Conservation (phyloP, 148 eudicot species). For the Amaranthus hypochondriacus region DNA sequence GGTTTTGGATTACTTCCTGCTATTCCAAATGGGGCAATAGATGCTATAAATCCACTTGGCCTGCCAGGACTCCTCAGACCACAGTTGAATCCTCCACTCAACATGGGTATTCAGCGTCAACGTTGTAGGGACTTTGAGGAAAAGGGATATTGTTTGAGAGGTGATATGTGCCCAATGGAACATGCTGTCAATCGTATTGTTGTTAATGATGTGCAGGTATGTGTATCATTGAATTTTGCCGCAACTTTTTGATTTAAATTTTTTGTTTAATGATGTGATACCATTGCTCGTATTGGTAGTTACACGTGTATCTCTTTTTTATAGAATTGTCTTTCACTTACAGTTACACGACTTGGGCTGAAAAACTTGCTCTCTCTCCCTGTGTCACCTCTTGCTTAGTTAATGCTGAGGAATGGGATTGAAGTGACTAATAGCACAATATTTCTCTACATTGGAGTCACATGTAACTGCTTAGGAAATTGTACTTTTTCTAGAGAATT, state of each 20-base stretch:
- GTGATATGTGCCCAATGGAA: constrained; percentile 99
- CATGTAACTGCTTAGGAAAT: background rate
- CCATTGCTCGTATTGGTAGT: background rate
- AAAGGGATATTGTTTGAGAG: constrained; percentile 91
- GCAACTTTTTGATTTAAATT: background rate
- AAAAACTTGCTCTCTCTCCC: background rate
- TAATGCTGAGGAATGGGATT: background rate
- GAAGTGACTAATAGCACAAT: background rate
- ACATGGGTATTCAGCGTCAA: constrained; percentile 65
- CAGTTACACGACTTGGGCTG: background rate
- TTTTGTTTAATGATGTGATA: constrained; percentile 3
- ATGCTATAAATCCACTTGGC: constrained; percentile 69
- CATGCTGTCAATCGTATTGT: constrained; percentile 95
- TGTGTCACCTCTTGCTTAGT: background rate
- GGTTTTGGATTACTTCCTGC: constrained; percentile 75
- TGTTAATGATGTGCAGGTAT: constrained; percentile 96
- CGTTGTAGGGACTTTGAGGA: constrained; percentile 97
- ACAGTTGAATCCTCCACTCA: constrained; percentile 56
- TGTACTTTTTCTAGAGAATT: background rate
- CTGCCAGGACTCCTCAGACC: constrained; percentile 64
- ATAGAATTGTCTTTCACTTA: background rate
- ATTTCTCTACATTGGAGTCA: background rate
- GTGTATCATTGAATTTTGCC: background rate
- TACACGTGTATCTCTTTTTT: background rate
- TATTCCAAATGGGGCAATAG: constrained; percentile 68